Evolutionary conservation across 2,329 filamentous ascomycete genomes (phyloP).

Genomic region (Penicillium sclerotigenum): DNA sequence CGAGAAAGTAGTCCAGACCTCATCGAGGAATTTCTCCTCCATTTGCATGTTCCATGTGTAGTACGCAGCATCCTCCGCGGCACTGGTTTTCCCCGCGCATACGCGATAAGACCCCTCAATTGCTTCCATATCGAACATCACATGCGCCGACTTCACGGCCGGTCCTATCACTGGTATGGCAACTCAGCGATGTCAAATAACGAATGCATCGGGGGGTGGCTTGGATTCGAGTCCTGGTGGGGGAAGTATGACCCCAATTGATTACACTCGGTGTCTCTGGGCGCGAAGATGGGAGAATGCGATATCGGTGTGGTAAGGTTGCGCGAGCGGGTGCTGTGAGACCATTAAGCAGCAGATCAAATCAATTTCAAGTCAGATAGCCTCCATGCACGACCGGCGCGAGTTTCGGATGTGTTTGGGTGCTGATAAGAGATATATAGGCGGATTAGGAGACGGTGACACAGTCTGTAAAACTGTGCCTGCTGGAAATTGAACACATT

Average conservation of each 20-base stretch:
- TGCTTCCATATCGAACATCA: slow-evolving; percentile 16
- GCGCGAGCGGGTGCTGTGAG: background rate
- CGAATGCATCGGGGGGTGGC: slow-evolving; percentile 18
- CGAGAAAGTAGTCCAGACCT: slow-evolving; percentile 11
- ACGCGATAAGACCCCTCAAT: slow-evolving; percentile 3
- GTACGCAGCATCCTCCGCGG: background rate
- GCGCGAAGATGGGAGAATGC: background rate
- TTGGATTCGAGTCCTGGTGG: slow-evolving; percentile 8
- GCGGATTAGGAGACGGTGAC: too few relatives aligned
- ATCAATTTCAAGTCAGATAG: slow-evolving; percentile 3
- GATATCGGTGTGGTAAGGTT: background rate
- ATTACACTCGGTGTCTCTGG: background rate
- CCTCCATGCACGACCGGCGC: slow-evolving; percentile 24
- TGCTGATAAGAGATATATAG: slow-evolving; percentile 1
- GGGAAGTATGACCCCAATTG: background rate
- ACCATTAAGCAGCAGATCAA: background rate
- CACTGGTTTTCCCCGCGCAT: background rate
- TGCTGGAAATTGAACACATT: background rate
- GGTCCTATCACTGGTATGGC: slow-evolving; percentile 13
- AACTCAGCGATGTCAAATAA: slow-evolving; percentile 6
- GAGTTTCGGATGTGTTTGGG: slow-evolving; percentile 10
- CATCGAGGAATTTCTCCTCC: slow-evolving; percentile 8
- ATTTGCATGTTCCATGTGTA: background rate
- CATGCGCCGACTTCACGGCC: slow-evolving; percentile 7
- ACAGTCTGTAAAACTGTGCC: background rate